Evolutionary conservation across 1,284 basidiomycete genomes (phyloP).

Genomic region (Ganoderma leucocontextum): DNA sequence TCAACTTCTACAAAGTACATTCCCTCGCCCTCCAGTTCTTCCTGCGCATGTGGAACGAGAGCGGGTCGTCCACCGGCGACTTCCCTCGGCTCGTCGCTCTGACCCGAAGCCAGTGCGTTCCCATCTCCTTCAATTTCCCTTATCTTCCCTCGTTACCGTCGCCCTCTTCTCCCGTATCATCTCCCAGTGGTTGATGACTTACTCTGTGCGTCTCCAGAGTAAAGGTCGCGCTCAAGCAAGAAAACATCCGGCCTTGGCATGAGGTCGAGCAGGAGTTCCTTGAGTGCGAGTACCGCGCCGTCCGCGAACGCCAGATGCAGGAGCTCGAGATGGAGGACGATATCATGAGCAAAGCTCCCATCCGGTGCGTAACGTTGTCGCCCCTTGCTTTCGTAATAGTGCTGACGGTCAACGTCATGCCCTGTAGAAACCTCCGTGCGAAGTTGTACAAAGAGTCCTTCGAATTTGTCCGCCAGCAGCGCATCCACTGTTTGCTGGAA

Average conservation of each 20-base stretch:
- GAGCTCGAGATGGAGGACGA: slow-evolving; percentile 94
- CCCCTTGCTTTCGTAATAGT: not conserved
- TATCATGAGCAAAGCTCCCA: slow-evolving; percentile 82
- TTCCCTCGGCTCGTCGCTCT: slow-evolving; percentile 86
- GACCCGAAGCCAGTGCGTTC: slow-evolving; percentile 85
- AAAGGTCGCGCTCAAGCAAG: slow-evolving; percentile 79
- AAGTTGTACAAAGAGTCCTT: slow-evolving; percentile 92
- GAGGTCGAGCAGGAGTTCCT: slow-evolving; percentile 88
- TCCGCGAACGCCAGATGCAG: slow-evolving; percentile 93
- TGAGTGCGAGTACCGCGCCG: slow-evolving; percentile 86
- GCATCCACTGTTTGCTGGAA: slow-evolving; percentile 87
- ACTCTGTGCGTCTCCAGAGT: slow-evolving; percentile 54
- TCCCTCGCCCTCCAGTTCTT: slow-evolving; percentile 88
- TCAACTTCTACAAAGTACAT: slow-evolving; percentile 89
- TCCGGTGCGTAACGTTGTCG: slow-evolving; percentile 63
- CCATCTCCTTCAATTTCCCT: slow-evolving; percentile 13
- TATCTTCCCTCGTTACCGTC: slow-evolving; percentile 5
- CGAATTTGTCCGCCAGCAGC: slow-evolving; percentile 92
- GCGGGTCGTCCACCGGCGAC: slow-evolving; percentile 82
- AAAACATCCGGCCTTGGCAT: slow-evolving; percentile 84
- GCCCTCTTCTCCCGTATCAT: not conserved
- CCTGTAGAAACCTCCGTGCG: slow-evolving; percentile 78
- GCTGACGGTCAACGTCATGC: slow-evolving; percentile 8
- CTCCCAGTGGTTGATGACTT: slow-evolving; percentile 16
- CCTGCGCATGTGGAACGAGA: slow-evolving; percentile 95